Percentiles rank a stretch among this genome's conserved stretches.
phyloP scores from a whole-genome alignment of 1,139 yeast genomes.

The Nakaseomyces uthaithaninus region DNA sequence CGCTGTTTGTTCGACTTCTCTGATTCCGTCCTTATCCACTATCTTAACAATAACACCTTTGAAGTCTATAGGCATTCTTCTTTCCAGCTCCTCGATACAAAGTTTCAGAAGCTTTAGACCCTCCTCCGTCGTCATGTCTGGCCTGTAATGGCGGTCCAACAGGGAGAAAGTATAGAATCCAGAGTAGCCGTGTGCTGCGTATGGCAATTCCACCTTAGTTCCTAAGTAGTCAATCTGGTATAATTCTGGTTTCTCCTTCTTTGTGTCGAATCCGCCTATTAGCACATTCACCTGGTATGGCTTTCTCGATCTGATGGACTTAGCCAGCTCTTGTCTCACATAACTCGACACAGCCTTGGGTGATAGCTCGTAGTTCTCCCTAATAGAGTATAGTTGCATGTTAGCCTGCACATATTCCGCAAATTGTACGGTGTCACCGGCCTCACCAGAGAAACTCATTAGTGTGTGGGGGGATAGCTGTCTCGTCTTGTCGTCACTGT shows the following conservation, averaged over 20 bases:
- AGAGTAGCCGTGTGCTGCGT: constrained; percentile 96
- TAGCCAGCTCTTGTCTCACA: constrained; percentile 82
- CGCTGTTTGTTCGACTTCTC: constrained; percentile 36
- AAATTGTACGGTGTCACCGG: constrained; percentile 96
- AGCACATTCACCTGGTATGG: constrained; percentile 92
- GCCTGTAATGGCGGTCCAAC: constrained; percentile 82
- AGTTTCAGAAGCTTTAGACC: constrained; percentile 66
- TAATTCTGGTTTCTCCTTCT: constrained; percentile 54
- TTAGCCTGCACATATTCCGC: constrained; percentile 93
- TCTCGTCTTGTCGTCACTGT: constrained; percentile 82
- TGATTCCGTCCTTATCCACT: constrained; percentile 66
- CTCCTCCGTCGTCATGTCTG: constrained; percentile 67
- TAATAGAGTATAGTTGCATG: constrained; percentile 76
- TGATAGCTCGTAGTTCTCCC: constrained; percentile 74
- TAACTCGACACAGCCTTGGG: constrained; percentile 83
- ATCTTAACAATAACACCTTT: constrained; percentile 79
- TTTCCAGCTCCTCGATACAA: constrained; percentile 72
- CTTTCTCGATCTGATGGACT: constrained; percentile 77
- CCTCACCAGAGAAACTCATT: constrained; percentile 89
- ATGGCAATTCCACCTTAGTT: constrained; percentile 82
- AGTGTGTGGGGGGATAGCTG: constrained; percentile 66
- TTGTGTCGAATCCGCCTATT: constrained; percentile 75
- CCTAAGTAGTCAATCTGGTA: constrained; percentile 94
- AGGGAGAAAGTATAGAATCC: constrained; percentile 87
- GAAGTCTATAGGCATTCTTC: constrained; percentile 92